A percentile compares a stretch with the other conserved stretches of the same genome.
Conservation (phyloP, 805 yeast genomes). For the Cyberlindnera nakhonratchasimensis region DNA sequence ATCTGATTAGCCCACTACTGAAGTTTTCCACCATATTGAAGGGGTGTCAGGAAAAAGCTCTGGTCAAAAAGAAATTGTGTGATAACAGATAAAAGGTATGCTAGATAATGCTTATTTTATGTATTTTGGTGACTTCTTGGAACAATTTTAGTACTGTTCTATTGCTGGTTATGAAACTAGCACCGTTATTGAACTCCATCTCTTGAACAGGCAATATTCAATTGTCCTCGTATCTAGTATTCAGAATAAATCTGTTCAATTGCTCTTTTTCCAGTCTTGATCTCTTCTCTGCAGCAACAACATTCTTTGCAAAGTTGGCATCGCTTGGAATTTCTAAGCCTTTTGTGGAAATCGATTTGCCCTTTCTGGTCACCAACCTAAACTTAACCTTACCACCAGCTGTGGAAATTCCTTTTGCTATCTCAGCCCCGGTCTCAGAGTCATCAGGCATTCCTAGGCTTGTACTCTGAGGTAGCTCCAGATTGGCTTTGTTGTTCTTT, state of each 20-base stretch:
- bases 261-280: slow-evolving; percentile 51
- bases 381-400: slow-evolving; percentile 36
- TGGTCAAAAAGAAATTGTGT: too few species aligned
- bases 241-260: slow-evolving; percentile 52
- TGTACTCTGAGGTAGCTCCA: slow-evolving; percentile 19
- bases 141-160: too few species aligned
- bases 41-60: neutral
- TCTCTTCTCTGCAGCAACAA: slow-evolving; percentile 47
- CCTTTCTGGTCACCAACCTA: slow-evolving; percentile 53
- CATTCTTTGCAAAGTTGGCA: slow-evolving; percentile 50
- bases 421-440: slow-evolving; percentile 34
- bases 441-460: slow-evolving; percentile 15
- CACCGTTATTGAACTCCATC: too few species aligned
- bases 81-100: too few species aligned
- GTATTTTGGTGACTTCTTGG: too few species aligned
- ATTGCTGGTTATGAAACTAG: too few species aligned
- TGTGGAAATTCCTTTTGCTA: slow-evolving; percentile 20
- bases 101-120: too few species aligned
- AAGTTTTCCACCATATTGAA: neutral
- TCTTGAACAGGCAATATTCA: neutral
- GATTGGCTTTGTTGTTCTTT: slow-evolving; percentile 8
- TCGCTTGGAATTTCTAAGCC: slow-evolving; percentile 50
- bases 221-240: slow-evolving; percentile 32
- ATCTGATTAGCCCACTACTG: neutral
- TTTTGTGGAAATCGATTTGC: slow-evolving; percentile 43